Evolutionary conservation across 2,329 filamentous ascomycete genomes (phyloP).

Genomic region (Exophiala oligosperma): DNA sequence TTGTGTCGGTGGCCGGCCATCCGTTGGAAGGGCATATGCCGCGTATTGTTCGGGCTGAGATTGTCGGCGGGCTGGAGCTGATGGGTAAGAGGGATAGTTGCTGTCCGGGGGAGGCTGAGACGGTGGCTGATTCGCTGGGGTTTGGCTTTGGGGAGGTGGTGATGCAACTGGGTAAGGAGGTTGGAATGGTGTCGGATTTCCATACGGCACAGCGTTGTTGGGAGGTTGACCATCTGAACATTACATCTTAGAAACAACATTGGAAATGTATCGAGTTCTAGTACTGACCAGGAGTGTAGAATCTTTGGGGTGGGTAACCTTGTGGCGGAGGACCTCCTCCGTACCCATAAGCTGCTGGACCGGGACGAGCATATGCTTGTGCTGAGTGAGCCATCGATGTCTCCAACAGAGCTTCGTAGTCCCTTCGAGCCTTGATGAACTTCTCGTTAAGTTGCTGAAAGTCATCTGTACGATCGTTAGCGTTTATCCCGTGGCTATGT

Average conservation of each 20-base stretch:
- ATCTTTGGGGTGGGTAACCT: constrained; percentile 57
- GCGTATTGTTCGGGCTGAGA: constrained; percentile 52
- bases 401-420: constrained; percentile 95
- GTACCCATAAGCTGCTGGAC: constrained; percentile 40
- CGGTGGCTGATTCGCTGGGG: constrained; percentile 37
- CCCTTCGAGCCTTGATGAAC: constrained; percentile 96
- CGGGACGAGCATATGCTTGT: constrained; percentile 48
- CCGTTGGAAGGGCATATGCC: constrained; percentile 33
- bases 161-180: constrained; percentile 42
- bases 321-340: constrained; percentile 33
- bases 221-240: constrained; percentile 34
- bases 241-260: constrained; percentile 10
- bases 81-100: constrained; percentile 45
- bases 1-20: constrained; percentile 18
- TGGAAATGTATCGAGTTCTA: not conserved
- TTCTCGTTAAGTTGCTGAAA: constrained; percentile 99
- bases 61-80: constrained; percentile 31
- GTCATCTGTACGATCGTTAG: constrained; percentile 66
- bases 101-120: constrained; percentile 31
- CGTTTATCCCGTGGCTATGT: not conserved
- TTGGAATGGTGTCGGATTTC: constrained; percentile 31
- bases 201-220: constrained; percentile 27
- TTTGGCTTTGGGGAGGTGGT: constrained; percentile 54
- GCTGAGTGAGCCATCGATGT: constrained; percentile 95
- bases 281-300: constrained; percentile 62